A percentile compares a stretch with the other conserved stretches of the same genome.
phyloP scores from a whole-genome alignment of 306 rosid species.

The Rosa multiflora region DNA sequence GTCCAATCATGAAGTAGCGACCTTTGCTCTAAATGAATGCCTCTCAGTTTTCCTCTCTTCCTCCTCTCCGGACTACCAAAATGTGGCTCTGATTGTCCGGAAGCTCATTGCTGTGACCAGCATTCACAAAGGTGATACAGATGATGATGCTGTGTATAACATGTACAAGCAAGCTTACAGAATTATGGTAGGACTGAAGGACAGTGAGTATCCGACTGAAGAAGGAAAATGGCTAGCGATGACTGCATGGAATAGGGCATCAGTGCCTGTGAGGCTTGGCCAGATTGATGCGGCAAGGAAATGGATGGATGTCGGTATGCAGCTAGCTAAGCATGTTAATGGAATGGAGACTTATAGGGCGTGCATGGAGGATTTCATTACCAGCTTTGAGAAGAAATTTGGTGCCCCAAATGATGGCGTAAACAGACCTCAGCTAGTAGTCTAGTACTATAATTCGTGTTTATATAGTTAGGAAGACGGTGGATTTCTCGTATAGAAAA shows the following conservation, averaged over 20 bases:
- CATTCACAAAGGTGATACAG: constrained; percentile 76
- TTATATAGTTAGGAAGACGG: constrained; percentile 23
- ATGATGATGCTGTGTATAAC: constrained; percentile 65
- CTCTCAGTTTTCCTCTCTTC: constrained; percentile 78
- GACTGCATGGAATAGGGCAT: constrained; percentile 97
- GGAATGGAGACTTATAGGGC: constrained; percentile 83
- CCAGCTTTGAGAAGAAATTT: constrained; percentile 41
- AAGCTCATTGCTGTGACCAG: constrained; percentile 68
- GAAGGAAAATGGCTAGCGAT: constrained; percentile 96
- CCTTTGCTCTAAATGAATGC: constrained; percentile 71
- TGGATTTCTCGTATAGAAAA: constrained; percentile 8
- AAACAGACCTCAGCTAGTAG: constrained; percentile 24
- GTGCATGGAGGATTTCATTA: constrained; percentile 77
- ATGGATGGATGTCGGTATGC: constrained; percentile 82
- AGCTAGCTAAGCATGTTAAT: constrained; percentile 68
- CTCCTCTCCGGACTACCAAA: constrained; percentile 61
- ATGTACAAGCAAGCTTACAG: constrained; percentile 77
- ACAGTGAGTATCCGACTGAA: constrained; percentile 73
- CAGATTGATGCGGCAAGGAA: constrained; percentile 74
- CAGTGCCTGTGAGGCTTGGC: constrained; percentile 72
- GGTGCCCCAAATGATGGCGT: constrained; percentile 28
- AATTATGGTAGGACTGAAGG: constrained; percentile 89
- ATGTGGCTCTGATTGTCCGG: constrained; percentile 66
- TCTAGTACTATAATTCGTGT: constrained; percentile 4
- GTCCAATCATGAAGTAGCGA: constrained; percentile 71